Base-by-base conservation (phyloP, 2,329 filamentous ascomycete genomes). In the Hypoxylon sp. region DNA sequence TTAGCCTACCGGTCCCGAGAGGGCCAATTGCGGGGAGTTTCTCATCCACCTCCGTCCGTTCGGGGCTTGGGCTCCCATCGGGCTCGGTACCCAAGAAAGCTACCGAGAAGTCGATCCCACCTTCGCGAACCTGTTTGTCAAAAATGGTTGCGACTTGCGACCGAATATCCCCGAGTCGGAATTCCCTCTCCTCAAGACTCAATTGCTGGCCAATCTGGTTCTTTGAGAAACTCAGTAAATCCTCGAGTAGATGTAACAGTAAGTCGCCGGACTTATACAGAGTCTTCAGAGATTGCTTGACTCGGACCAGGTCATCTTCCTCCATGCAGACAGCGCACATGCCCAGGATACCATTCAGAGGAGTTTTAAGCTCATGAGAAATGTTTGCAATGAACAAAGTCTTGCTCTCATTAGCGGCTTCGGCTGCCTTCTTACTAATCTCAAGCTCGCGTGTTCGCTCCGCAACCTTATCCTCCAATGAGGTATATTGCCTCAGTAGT, bases 351-450 rank as follows among this genome's bases (percentile, higher is more conserved):
- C 95, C 96, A 76, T 98, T 98, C 63, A 98, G 85, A 0, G 96
- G 96, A 1, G 96, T 99, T 77, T 97, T 97, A 36, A 99, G 85
- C 79, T 98, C 88, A 73, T 90, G 89, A 0, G 89, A 91, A 55
- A 98, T 97, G 74, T 98, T 98, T 17, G 96, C 96, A 69, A 99
- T 97, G 81, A 98, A 98, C 7, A 98, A 84, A 0, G 96, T 98
- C 82, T 99, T 99, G 84, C 93, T 97, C 80, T 97, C 93, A 74
- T 97, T 98, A 2, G 94, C 94, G n/a, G 93, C 92, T 79, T 97
- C 94, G 1, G 94, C 94, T 1, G 93, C 93, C 80, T 93, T 93
- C 78, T 97, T 97, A 82, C 91, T 97, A 67, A 93, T 88, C 75
- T 97, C 93, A 0, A 98, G 84, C 79, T 98, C 92, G 36, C 88